Evolutionary conservation across 1,284 basidiomycete species (phyloP), one percentile per base, ranked within the genome.

Genomic region (Rhodofomes roseus): DNA sequence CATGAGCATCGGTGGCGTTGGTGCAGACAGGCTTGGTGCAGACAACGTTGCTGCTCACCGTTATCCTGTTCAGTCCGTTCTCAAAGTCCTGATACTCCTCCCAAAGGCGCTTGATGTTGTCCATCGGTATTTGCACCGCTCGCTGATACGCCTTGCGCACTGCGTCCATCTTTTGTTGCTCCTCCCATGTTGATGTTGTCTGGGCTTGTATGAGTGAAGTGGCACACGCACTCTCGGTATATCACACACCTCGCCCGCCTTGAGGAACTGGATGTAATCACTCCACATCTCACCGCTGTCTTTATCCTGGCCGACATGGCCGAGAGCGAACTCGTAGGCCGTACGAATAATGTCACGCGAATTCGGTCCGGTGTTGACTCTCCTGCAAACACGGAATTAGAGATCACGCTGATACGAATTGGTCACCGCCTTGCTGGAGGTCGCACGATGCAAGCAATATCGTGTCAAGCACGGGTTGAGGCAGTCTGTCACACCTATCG

Each of bases 81-180:
- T 99, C 97, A 70, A 98, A 99, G 0, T 89, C 79, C 73, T 98
- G 96, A 66, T 96, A 92, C 57, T 97, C 94, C 70, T 92, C 88
- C 97, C 97, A 99, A 44, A 99, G 82, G 44, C 82, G 81, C 74
- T 98, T 96, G 66, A 99, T 87, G 68, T 95, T 96, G 73, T 95
- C 89, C 65, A 98, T 82, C 0, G 97, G 97, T 23, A 97, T 93
- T 67, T 93, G 91, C 34, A 98, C 91, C 0, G 94, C 96, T 54
- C 93, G 86, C 69, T 97, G 95, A 75, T 96, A 98, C 3, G 93
- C 87, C 71, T 93, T 94, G 58, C 96, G 88, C 3, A 99, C 79
- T 4, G 87, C 84, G 68, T 98, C 96, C 87, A 95, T 95, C 74
- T 96, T 95, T 71, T 96, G 93, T 68, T 96, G 94, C 65, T 92